Percentiles rank a stretch among this genome's conserved stretches.
phyloP scores from a whole-genome alignment of 176 grass and related monocot genomes.

The Triticum turgidum region DNA sequence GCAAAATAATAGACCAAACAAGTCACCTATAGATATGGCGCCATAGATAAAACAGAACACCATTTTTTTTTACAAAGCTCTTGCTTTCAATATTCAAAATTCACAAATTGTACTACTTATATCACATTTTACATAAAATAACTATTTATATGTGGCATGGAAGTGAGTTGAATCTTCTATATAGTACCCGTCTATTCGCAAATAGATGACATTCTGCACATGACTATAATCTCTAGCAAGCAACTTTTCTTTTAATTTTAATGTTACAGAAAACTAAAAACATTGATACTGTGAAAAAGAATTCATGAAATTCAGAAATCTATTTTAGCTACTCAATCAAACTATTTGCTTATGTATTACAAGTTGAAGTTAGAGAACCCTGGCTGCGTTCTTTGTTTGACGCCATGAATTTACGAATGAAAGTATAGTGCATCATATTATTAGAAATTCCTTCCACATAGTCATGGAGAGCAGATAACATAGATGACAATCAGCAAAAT shows the following conservation, averaged over 20 bases:
- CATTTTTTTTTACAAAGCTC: background rate
- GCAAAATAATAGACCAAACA: background rate
- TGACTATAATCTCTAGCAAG: background rate
- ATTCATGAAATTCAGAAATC: no score
- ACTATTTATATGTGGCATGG: background rate
- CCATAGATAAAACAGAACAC: background rate
- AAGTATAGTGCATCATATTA: background rate
- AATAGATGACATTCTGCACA: background rate
- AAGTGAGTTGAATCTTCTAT: background rate
- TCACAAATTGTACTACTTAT: background rate
- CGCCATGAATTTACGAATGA: background rate
- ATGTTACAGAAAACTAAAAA: background rate
- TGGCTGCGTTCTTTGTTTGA: background rate
- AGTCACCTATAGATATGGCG: background rate
- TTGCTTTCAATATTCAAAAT: background rate
- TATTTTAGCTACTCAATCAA: background rate
- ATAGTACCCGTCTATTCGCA: background rate
- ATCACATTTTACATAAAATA: background rate
- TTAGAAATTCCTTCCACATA: background rate
- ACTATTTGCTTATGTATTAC: background rate
- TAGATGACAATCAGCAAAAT: background rate
- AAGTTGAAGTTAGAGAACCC: background rate
- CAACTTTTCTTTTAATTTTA: background rate
- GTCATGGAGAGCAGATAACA: background rate
- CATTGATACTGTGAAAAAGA: background rate